Evolutionary conservation across 2,329 filamentous ascomycete species (phyloP), one percentile per base, ranked within the genome.

Genomic region (Tolypocladium cylindrosporum): DNA sequence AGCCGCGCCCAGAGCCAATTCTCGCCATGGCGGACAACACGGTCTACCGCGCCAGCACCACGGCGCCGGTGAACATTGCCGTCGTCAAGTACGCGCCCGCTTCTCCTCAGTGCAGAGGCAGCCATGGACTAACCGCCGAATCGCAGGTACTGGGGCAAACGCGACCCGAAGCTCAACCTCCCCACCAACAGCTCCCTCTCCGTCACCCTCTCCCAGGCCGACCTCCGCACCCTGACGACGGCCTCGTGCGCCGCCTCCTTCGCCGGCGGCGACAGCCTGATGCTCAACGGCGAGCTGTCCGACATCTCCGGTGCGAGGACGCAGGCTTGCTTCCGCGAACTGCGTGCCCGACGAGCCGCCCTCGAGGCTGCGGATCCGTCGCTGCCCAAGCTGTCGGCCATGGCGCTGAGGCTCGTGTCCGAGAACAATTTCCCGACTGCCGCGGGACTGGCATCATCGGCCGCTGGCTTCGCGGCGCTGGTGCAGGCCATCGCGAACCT

Each of bases 351-450:
- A 52, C 89, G 94, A 61, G 80, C 85, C 56, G 79, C 84, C 31
- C 80, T 97, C 67, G 94, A 99, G 74, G 77, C 79, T 41, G 74
- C 80, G 61, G 79, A 96, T 71, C 66, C 85, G 0, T 85, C 84
- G 27, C 82, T 96, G n/a, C 91, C 93, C 50, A 90, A 89, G 73
- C 85, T 99, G 58, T 89, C 91, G 13, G 71, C 79, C 55, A 79
- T 89, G 67, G 85, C 89, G 40, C 84, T 99, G 61, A 89, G 87
- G 66, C 87, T 99, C 64, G 91, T 97, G 58, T 94, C 90, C 58
- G 89, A 94, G 78, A 99, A 99, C 82, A 99, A 99, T 82, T 99
- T 99, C 81, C 94, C 94, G 62, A 99, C 94, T 2, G 94, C 94
- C 34, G 94, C 94, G 5, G 94, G 94, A 8, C 85, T 99, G 19